These are phyloP conservation scores for Pouteria campechiana DNA, from an alignment of 179 eudicot genomes.

Conservation along the genomic window DNA sequence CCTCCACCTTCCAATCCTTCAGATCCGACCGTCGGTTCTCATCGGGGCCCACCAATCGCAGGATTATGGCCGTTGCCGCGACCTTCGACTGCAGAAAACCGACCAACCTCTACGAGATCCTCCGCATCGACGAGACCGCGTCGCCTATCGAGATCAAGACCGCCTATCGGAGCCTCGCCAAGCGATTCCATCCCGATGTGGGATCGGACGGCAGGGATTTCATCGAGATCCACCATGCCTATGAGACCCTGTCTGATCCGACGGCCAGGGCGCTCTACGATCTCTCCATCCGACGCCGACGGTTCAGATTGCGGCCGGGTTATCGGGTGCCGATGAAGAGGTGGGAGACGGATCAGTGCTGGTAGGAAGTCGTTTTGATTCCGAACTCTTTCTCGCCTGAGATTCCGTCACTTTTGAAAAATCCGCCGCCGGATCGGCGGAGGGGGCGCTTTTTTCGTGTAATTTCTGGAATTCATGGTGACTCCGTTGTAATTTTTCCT, in stretches of 20 bases:
- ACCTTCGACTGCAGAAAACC: background rate
- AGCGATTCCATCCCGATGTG: constrained; percentile 50
- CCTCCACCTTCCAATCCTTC: background rate
- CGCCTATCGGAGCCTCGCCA: constrained; percentile 53
- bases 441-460: too few relatives aligned
- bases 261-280: constrained; percentile 49
- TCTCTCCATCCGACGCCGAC: constrained; percentile 4
- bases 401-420: too few relatives aligned
- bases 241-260: constrained; percentile 71
- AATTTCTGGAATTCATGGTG: too few relatives aligned
- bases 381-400: too few relatives aligned
- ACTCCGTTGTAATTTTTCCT: too few relatives aligned
- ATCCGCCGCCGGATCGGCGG: too few relatives aligned
- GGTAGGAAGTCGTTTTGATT: constrained; percentile 39
- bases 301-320: constrained; percentile 10
- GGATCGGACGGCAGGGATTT: constrained; percentile 26
- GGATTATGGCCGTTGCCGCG: background rate
- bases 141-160: constrained; percentile 37
- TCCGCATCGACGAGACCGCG: constrained; percentile 28
- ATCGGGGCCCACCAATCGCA: too few relatives aligned
- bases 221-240: constrained; percentile 59
- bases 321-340: constrained; percentile 28
- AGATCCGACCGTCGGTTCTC: too few relatives aligned
- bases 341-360: constrained; percentile 91
- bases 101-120: constrained; percentile 40